These are phyloP conservation scores for Ustilago loliicola DNA, from an alignment of 1,284 basidiomycete species.

Conservation along the genomic window DNA sequence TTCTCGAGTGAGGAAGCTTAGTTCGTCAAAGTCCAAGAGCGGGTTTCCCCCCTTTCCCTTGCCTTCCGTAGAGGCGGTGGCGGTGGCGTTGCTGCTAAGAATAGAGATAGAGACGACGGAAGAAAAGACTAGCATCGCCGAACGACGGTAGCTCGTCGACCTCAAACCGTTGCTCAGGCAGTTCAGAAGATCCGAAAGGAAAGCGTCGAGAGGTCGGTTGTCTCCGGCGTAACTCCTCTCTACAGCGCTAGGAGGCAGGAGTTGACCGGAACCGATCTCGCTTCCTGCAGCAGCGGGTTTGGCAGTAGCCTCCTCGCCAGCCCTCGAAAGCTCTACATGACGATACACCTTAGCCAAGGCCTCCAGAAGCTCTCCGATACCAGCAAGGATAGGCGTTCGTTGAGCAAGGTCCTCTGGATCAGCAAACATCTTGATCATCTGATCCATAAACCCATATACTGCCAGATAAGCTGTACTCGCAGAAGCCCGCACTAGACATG, in stretches of 20 bases:
- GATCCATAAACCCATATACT: conserved; percentile 55
- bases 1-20: conserved; percentile 82
- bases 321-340: conserved; percentile 23
- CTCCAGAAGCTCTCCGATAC: conserved; percentile 59
- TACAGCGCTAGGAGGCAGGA: conserved; percentile 26
- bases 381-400: conserved; percentile 78
- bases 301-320: conserved; percentile 10
- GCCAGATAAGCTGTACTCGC: conserved; percentile 50
- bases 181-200: conserved; percentile 55
- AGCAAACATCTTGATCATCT: conserved; percentile 76
- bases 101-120: conserved; percentile 54
- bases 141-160: conserved; percentile 45
- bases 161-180: conserved; percentile 59
- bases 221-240: conserved; percentile 54
- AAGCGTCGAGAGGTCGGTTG: conserved; percentile 57
- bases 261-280: conserved; percentile 35
- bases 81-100: conserved; percentile 24
- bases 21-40: conserved; percentile 80
- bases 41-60: conserved; percentile 30
- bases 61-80: background rate
- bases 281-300: background rate
- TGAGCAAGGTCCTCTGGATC: conserved; percentile 82
- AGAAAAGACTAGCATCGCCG: conserved; percentile 59
- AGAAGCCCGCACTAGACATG: conserved; percentile 52
- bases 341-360: conserved; percentile 54